Evolutionary conservation across 140 eudicot species (phyloP).

Genomic region (Stevia rebaudiana): DNA sequence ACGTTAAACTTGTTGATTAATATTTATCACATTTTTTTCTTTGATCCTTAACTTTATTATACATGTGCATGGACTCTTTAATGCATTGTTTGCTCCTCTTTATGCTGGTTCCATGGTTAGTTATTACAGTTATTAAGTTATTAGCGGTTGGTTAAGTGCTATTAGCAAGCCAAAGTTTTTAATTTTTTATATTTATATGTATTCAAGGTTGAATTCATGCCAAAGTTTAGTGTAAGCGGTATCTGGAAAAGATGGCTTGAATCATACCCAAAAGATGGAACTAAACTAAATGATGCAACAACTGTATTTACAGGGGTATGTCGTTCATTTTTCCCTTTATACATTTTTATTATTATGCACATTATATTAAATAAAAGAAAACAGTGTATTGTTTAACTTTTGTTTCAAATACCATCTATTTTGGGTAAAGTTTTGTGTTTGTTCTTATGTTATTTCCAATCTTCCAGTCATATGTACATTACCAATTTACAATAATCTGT

Average conservation of each 20-base stretch:
- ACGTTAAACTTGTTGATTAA: not conserved
- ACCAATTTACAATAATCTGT: not conserved
- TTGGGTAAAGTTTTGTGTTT: not conserved
- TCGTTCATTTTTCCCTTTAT: not conserved
- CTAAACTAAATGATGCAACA: conserved; percentile 50
- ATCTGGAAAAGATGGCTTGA: conserved; percentile 98
- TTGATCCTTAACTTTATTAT: conserved; percentile 48
- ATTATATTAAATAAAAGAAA: not conserved
- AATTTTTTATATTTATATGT: not conserved
- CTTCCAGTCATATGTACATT: not conserved
- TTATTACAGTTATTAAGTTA: not conserved
- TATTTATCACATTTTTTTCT: not conserved
- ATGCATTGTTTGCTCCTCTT: conserved; percentile 84
- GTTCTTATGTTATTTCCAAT: too few species aligned
- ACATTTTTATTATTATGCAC: not conserved
- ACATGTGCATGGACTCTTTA: conserved; percentile 96
- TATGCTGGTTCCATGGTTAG: conserved; percentile 81
- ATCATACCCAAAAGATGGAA: conserved; percentile 68
- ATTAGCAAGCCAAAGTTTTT: not conserved
- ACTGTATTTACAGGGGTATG: conserved; percentile 94
- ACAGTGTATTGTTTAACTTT: not conserved
- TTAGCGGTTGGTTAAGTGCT: conserved; percentile 8
- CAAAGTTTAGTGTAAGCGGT: conserved; percentile 93
- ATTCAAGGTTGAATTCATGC: conserved; percentile 80
- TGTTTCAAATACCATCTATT: not conserved